Percentiles rank a stretch among this genome's conserved stretches.
Evolutionary conservation across 106 monocot species (phyloP).

Genomic region (Xerophyta viscosa): DNA sequence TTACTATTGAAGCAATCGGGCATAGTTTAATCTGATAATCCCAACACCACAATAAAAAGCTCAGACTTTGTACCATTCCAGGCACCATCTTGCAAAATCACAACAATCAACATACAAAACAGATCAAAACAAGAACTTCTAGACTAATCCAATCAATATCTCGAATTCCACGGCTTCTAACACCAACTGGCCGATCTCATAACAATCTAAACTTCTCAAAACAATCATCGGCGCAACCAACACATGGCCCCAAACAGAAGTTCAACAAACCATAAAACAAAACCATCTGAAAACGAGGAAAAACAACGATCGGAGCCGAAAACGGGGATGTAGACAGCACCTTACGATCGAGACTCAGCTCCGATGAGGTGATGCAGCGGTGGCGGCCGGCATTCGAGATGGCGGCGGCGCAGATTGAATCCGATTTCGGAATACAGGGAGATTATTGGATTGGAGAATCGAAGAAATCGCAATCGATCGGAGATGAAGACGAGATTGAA

Average conservation of each 20-base stretch:
- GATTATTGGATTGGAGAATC: not conserved
- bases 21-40: not conserved
- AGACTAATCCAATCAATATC: not conserved
- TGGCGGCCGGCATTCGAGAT: not conserved
- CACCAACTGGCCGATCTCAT: constrained; percentile 7
- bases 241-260: not conserved
- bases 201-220: not conserved
- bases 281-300: not conserved
- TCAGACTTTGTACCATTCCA: not conserved
- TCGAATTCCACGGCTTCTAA: too few species aligned
- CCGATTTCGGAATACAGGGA: not conserved
- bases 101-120: constrained; percentile 1
- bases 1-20: constrained; percentile 7
- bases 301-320: constrained; percentile 7
- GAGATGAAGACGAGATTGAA: not conserved
- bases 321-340: not conserved
- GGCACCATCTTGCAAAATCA: constrained; percentile 2
- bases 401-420: not conserved
- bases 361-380: not conserved
- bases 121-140: constrained; percentile 4
- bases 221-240: not conserved
- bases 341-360: constrained; percentile 16
- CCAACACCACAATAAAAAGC: too few species aligned
- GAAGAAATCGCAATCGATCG: not conserved
- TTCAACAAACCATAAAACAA: not conserved